Conservation (phyloP, 192 early-diverging fungal genomes). For the Pecoramyces ruminantium region DNA sequence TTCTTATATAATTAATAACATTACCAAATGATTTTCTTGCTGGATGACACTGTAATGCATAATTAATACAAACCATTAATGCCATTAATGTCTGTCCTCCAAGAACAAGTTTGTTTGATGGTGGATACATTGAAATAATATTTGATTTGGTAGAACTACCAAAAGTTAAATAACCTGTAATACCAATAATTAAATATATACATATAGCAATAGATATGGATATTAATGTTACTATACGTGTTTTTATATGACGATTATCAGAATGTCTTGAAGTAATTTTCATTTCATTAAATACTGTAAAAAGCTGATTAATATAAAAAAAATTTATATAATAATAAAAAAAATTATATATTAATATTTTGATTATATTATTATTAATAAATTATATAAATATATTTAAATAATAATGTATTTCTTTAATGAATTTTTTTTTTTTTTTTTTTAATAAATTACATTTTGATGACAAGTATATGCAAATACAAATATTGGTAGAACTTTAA, state of each 20-base stretch:
- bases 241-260: not conserved
- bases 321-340: too few species aligned
- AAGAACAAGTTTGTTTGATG: not conserved
- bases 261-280: not conserved
- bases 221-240: not conserved
- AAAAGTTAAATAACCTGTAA: not conserved
- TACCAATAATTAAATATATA: not conserved
- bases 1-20: not conserved
- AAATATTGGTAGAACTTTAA: not conserved
- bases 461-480: not conserved
- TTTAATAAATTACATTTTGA: not conserved
- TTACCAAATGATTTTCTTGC: not conserved
- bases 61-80: not conserved
- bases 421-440: too few species aligned
- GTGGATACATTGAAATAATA: not conserved
- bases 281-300: not conserved
- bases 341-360: too few species aligned
- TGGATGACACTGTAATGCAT: not conserved
- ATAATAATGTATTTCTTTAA: too few species aligned
- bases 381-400: too few species aligned
- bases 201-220: not conserved
- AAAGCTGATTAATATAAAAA: not conserved
- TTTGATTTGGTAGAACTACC: not conserved
- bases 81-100: not conserved
- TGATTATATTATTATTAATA: too few species aligned